Conservation (phyloP, 768 basidiomycete species). For the Russula dissimulans region DNA sequence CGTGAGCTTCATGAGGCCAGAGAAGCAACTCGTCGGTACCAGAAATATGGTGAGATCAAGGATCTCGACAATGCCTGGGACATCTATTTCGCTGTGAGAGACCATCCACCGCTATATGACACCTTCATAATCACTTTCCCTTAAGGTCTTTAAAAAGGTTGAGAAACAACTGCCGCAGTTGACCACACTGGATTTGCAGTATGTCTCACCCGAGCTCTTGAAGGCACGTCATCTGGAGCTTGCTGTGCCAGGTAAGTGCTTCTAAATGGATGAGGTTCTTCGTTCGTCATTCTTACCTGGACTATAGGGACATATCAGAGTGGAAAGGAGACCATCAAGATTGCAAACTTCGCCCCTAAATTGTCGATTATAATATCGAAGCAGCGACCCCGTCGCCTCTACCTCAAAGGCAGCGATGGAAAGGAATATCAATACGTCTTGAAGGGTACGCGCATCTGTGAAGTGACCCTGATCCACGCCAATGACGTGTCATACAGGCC, state of each 20-base stretch:
- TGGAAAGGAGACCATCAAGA: conserved; percentile 74
- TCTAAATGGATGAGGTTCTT: background rate
- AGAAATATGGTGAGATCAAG: conserved; percentile 73
- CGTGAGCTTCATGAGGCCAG: conserved; percentile 88
- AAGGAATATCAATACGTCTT: conserved; percentile 86
- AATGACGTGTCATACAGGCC: conserved; percentile 42
- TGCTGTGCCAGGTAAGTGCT: conserved; percentile 78
- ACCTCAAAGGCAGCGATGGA: conserved; percentile 83
- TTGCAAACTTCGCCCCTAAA: conserved; percentile 79
- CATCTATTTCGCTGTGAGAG: conserved; percentile 83
- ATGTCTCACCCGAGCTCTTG: conserved; percentile 87
- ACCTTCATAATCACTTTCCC: background rate
- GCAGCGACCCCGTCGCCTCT: conserved; percentile 86
- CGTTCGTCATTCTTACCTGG: background rate
- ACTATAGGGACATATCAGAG: conserved; percentile 80
- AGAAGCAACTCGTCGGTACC: conserved; percentile 82
- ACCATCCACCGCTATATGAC: background rate
- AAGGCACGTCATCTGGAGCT: conserved; percentile 85
- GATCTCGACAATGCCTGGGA: conserved; percentile 99
- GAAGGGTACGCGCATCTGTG: conserved; percentile 55
- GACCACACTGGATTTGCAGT: conserved; percentile 89
- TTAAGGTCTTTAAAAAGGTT: conserved; percentile 88
- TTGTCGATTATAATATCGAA: conserved; percentile 93
- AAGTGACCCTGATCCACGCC: background rate
- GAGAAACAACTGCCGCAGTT: conserved; percentile 88